A percentile compares a stretch with the other conserved stretches of the same genome.
phyloP scores from a whole-genome alignment of 1,284 basidiomycete genomes.

The Phellopilus nigrolimitatus region DNA sequence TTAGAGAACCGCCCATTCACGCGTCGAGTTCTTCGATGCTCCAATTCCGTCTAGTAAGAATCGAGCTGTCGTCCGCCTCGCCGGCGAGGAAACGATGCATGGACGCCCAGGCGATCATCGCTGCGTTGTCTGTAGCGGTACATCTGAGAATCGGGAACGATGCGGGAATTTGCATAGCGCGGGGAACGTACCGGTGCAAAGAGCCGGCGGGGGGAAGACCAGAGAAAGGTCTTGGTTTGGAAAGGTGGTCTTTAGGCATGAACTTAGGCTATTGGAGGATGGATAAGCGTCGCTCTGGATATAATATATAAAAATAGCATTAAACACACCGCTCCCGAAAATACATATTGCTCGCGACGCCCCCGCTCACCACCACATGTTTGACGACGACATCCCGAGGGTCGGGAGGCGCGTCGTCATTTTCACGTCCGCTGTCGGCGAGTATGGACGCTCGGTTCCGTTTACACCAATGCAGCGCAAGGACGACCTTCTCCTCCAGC shows the following conservation, averaged over 20 bases:
- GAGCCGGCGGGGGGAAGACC: slow-evolving; percentile 64
- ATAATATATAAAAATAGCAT: neutral
- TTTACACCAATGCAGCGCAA: slow-evolving; percentile 51
- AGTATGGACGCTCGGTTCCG: slow-evolving; percentile 2
- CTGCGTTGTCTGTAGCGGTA: slow-evolving; percentile 76
- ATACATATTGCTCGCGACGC: slow-evolving; percentile 81
- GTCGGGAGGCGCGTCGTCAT: neutral
- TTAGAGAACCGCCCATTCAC: too few species aligned
- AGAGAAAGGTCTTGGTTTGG: slow-evolving; percentile 34
- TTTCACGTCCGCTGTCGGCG: neutral
- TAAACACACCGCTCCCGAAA: slow-evolving; percentile 59
- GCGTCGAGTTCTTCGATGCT: slow-evolving; percentile 49
- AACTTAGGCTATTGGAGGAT: slow-evolving; percentile 36
- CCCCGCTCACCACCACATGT: slow-evolving; percentile 79
- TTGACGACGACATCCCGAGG: slow-evolving; percentile 37
- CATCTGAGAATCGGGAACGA: slow-evolving; percentile 12
- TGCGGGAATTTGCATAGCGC: too few species aligned
- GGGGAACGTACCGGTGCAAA: slow-evolving; percentile 71
- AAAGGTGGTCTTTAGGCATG: slow-evolving; percentile 34
- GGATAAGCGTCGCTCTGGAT: neutral
- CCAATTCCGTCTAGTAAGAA: slow-evolving; percentile 62
- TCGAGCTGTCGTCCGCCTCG: slow-evolving; percentile 62
- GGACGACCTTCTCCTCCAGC: slow-evolving; percentile 66
- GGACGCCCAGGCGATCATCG: slow-evolving; percentile 91
- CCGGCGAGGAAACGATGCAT: slow-evolving; percentile 71